Percentiles rank a stretch among this genome's conserved stretches.
Conservation (phyloP, 2,329 filamentous ascomycete species). For the Alternaria incomplexa region DNA sequence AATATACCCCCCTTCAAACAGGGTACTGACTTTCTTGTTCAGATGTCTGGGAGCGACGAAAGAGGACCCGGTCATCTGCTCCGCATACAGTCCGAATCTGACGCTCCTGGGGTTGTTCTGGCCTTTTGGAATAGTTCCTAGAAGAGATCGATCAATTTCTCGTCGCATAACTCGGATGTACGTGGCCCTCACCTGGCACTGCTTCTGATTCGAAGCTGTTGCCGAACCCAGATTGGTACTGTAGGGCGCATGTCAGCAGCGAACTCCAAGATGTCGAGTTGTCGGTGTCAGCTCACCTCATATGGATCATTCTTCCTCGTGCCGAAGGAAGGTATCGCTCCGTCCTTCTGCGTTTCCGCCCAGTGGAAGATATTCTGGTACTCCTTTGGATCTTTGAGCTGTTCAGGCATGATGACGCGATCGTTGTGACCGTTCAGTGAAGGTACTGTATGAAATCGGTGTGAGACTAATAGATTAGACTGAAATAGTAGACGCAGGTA, state of each 20-base stretch:
- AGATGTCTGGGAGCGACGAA: slow-evolving; percentile 46
- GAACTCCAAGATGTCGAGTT: neutral
- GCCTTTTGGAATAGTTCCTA: slow-evolving; percentile 53
- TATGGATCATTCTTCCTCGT: slow-evolving; percentile 62
- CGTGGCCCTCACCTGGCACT: slow-evolving; percentile 44
- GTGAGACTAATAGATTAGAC: neutral
- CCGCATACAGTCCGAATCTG: slow-evolving; percentile 46
- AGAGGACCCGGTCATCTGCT: slow-evolving; percentile 46
- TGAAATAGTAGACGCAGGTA: neutral
- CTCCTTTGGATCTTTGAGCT: slow-evolving; percentile 44
- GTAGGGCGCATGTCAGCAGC: slow-evolving; percentile 11
- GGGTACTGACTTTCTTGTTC: slow-evolving; percentile 39
- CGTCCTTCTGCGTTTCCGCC: slow-evolving; percentile 67
- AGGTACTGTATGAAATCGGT: neutral
- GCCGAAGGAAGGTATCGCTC: slow-evolving; percentile 60
- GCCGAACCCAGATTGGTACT: slow-evolving; percentile 64
- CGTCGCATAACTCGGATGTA: neutral
- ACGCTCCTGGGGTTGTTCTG: slow-evolving; percentile 51
- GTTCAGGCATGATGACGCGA: slow-evolving; percentile 28
- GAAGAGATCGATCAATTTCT: slow-evolving; percentile 16
- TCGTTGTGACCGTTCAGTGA: neutral
- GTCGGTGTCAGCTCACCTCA: slow-evolving; percentile 45
- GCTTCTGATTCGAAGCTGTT: slow-evolving; percentile 59
- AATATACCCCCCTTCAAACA: neutral
- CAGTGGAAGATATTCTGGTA: slow-evolving; percentile 54